These are phyloP conservation scores for Stentor coeruleus DNA, from an alignment of 73 alveolate genomes.

Conservation along the genomic window DNA sequence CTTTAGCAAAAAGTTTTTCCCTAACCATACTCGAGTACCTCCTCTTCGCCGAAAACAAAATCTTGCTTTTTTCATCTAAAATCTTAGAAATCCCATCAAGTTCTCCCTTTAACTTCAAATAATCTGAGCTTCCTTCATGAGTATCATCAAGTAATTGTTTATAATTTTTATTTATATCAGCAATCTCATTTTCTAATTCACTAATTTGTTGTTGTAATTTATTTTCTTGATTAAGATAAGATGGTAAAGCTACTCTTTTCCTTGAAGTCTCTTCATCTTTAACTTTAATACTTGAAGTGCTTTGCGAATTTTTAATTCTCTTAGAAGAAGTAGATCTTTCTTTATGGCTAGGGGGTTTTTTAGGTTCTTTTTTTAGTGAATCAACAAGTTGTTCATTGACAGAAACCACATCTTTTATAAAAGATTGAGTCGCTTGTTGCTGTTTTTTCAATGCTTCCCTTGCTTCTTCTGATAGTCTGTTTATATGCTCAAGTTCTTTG, in stretches of 20 bases:
- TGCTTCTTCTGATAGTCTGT: conserved; percentile 13
- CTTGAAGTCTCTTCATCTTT: not conserved
- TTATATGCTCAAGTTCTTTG: not conserved
- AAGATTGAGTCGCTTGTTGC: conserved; percentile 12
- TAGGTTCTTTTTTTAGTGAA: conserved; percentile 5
- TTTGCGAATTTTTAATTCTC: not conserved
- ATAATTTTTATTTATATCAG: not conserved
- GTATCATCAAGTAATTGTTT: not conserved
- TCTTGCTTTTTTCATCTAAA: not conserved
- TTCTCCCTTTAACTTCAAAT: not conserved
- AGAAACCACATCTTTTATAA: conserved; percentile 16
- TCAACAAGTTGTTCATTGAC: conserved; percentile 22
- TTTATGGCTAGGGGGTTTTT: not conserved
- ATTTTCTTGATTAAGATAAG: conserved; percentile 12
- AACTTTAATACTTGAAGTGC: not conserved
- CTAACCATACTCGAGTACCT: not conserved
- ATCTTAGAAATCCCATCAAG: not conserved
- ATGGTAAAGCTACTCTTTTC: not conserved
- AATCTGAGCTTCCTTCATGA: not conserved
- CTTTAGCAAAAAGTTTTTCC: not conserved
- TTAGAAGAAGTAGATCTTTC: not conserved
- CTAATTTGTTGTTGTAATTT: not conserved
- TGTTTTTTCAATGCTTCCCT: not conserved
- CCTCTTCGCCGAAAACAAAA: not conserved
- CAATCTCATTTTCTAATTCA: not conserved